Evolutionary conservation across 371 early-diverging fungal genomes (phyloP), one percentile per base, ranked within the genome.

Genomic region (Dinochytrium kinnereticum): DNA sequence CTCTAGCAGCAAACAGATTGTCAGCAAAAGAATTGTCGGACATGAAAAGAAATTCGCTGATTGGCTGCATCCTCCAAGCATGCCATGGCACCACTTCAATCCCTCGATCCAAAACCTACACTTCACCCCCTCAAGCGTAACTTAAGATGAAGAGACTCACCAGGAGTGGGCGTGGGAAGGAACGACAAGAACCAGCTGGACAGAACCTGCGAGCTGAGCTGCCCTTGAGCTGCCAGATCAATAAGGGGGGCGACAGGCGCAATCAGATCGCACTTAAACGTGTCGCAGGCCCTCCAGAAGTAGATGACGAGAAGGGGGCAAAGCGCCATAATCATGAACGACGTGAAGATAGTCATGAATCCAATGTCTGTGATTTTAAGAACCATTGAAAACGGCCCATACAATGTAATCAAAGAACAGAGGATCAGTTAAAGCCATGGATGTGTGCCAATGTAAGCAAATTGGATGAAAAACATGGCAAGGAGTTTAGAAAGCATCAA

Each of bases 271-370:
- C 93, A 92, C 64, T 88, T 57, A 84, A 84, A 91, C 49, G 84
- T 76, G 61, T 82, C 85, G 81, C 92, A 91, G 10, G 89, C 81
- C 64, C 83, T 75, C 87, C 88, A 92, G 66, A 90, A 87, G 82
- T 88, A 92, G 70, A 89, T 26, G 53, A 89, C 90, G 70, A 91
- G 68, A 37, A 90, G 44, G 33, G 93, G 93, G 68, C 89, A 89
- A 68, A 87, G 67, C 40, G 82, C 78, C 77, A 93, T 74, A 69
- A 91, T 82, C 38, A 76, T 53, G 50, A 79, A 74, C 34, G 85
- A 87, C 21, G 78, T 74, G 68, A 87, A 39, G 73, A 87, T 80
- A 69, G 85, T 89, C 64, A 75, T 70, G 64, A 80, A 75, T 0
- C 81, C 75, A 70, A 90, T 84, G 81, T 89, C 91, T 78, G 69